phyloP scores from a whole-genome alignment of 495 filamentous ascomycete genomes.

The Hypoxylon fuscum region DNA sequence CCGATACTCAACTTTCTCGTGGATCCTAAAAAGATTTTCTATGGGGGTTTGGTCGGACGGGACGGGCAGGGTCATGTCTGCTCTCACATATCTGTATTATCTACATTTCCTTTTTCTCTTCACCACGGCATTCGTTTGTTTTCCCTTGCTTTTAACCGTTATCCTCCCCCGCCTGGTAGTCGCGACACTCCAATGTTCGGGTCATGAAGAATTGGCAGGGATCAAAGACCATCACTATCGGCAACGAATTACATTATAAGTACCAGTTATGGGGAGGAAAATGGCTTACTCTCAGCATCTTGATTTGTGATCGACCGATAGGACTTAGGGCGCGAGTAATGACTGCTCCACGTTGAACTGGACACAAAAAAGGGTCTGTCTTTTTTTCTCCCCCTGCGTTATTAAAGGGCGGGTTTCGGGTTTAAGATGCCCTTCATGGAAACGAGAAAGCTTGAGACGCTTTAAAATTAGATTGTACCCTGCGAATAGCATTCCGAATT shows the following conservation, averaged over 20 bases:
- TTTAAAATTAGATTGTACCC: constrained; percentile 42
- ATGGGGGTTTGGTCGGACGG: constrained; percentile 20
- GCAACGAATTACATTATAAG: constrained; percentile 20
- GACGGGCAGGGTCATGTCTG: constrained; percentile 21
- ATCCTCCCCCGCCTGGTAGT: constrained; percentile 18
- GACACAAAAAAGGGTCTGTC: constrained; percentile 18
- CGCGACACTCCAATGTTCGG: constrained; percentile 14
- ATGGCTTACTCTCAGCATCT: constrained; percentile 8
- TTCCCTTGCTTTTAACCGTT: constrained; percentile 3
- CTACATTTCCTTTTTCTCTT: constrained; percentile 17
- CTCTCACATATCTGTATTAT: constrained; percentile 38
- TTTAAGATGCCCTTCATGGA: constrained; percentile 21
- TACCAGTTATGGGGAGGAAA: constrained; percentile 16
- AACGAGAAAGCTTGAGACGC: constrained; percentile 38
- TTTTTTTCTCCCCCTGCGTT: constrained; percentile 14
- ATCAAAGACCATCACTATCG: constrained; percentile 22
- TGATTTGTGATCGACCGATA: constrained; percentile 12
- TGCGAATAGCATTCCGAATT: constrained; percentile 39
- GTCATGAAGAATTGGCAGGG: constrained; percentile 14
- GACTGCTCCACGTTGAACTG: constrained; percentile 16
- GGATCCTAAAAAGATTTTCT: constrained; percentile 6
- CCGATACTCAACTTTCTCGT: constrained; percentile 11
- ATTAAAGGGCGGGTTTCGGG: constrained; percentile 20
- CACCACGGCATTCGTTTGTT: constrained; percentile 17
- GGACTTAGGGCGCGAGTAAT: constrained; percentile 13